These are phyloP conservation scores for Starmerella stellata DNA, from an alignment of 805 yeast genomes.

Conservation along the genomic window DNA sequence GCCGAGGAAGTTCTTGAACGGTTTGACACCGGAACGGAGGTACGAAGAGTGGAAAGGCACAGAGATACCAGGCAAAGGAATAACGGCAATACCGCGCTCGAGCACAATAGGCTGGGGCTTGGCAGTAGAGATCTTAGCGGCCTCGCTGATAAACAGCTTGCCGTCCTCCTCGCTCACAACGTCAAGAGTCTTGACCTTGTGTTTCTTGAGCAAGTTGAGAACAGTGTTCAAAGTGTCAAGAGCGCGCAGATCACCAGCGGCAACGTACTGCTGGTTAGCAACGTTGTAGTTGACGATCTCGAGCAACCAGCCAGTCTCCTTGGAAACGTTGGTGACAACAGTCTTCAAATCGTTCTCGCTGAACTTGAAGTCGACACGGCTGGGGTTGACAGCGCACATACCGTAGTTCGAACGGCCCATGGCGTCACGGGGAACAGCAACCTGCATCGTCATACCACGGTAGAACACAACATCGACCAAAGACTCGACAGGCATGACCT, in stretches of 20 bases:
- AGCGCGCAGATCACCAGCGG: conserved; percentile 96
- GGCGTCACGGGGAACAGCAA: conserved; percentile 95
- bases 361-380: conserved; percentile 76
- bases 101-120: conserved; percentile 94
- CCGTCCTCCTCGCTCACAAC: conserved; percentile 75
- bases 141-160: conserved; percentile 72
- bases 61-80: conserved; percentile 96
- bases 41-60: conserved; percentile 99
- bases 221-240: conserved; percentile 86
- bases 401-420: conserved; percentile 94
- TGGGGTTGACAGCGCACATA: conserved; percentile 97
- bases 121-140: conserved; percentile 58
- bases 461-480: conserved; percentile 94
- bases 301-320: conserved; percentile 77
- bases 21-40: conserved; percentile 94
- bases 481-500: conserved; percentile 96
- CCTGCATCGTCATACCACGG: conserved; percentile 99
- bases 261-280: conserved; percentile 93
- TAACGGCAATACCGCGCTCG: conserved; percentile 95
- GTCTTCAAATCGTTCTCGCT: conserved; percentile 83
- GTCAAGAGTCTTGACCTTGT: conserved; percentile 75
- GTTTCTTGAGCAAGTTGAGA: conserved; percentile 77
- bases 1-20: conserved; percentile 91
- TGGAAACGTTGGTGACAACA: conserved; percentile 75
- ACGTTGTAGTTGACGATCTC: conserved; percentile 98